A percentile compares a stretch with the other conserved stretches of the same genome.
Evolutionary conservation across 495 filamentous ascomycete genomes (phyloP).

Genomic region (Clohesyomyces aquaticus): DNA sequence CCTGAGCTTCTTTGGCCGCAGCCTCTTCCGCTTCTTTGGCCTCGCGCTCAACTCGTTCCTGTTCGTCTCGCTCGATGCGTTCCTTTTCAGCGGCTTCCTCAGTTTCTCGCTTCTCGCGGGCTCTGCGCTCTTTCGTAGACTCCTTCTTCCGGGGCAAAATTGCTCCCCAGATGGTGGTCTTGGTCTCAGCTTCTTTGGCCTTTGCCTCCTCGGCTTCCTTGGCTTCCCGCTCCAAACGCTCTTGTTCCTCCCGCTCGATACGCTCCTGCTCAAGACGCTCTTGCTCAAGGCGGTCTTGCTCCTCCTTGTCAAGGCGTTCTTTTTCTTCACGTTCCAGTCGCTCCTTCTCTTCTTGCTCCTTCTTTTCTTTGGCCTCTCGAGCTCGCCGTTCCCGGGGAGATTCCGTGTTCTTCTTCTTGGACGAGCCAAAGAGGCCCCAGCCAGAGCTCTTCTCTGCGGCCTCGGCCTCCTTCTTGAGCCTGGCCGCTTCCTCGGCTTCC

Average conservation of each 20-base stretch:
- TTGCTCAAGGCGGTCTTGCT: conserved; percentile 18
- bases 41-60: conserved; percentile 23
- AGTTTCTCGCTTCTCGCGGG: conserved; percentile 18
- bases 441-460: conserved; percentile 8
- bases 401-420: conserved; percentile 22
- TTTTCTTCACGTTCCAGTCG: conserved; percentile 16
- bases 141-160: conserved; percentile 24
- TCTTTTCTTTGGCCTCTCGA: conserved; percentile 22
- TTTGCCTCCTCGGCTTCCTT: conserved; percentile 40
- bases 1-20: conserved; percentile 36
- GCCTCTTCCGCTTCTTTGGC: conserved; percentile 41
- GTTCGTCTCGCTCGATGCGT: conserved; percentile 23
- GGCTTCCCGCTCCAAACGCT: conserved; percentile 17
- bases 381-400: conserved; percentile 8
- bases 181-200: conserved; percentile 22
- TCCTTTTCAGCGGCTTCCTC: conserved; percentile 25
- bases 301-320: conserved; percentile 19
- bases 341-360: conserved; percentile 26
- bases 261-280: conserved; percentile 18
- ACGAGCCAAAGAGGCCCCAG: conserved; percentile 3
- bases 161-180: conserved; percentile 16
- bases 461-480: background rate
- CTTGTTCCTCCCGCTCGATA: conserved; percentile 15
- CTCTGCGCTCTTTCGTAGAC: conserved; percentile 12
- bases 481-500: background rate